These are phyloP conservation scores for Rhodosorus marinus DNA, from an alignment of 23 red algal genomes.

Conservation along the genomic window DNA sequence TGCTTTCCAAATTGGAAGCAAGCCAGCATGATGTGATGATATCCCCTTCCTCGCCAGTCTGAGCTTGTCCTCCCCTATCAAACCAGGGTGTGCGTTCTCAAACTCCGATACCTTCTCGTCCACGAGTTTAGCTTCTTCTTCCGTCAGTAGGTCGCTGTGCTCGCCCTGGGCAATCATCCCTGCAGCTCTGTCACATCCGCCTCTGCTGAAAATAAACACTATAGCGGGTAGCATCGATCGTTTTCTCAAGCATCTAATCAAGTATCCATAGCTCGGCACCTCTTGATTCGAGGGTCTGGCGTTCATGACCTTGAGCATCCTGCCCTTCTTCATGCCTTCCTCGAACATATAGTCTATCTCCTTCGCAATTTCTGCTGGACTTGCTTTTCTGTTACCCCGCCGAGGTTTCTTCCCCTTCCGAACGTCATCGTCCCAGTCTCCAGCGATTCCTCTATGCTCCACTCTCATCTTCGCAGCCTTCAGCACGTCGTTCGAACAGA, in stretches of 20 bases:
- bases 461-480: too few relatives aligned
- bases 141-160: slow-evolving; percentile 14
- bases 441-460: too few relatives aligned
- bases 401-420: too few relatives aligned
- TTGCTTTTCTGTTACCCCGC: too few relatives aligned
- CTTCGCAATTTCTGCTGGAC: too few relatives aligned
- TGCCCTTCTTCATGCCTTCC: too few relatives aligned
- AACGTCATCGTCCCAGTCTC: too few relatives aligned
- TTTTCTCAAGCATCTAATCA: slow-evolving; percentile 32
- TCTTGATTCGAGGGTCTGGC: not conserved
- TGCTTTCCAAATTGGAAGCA: slow-evolving; percentile 90
- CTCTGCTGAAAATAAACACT: slow-evolving; percentile 85
- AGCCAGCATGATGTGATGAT: slow-evolving; percentile 82
- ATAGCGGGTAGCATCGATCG: slow-evolving; percentile 77
- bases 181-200: slow-evolving; percentile 78
- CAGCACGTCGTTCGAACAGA: too few relatives aligned
- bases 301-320: not conserved
- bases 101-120: slow-evolving; percentile 33
- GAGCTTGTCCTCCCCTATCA: slow-evolving; percentile 41
- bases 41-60: slow-evolving; percentile 48
- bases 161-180: slow-evolving; percentile 11
- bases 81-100: slow-evolving; percentile 27
- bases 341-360: too few relatives aligned
- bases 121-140: slow-evolving; percentile 21
- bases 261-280: slow-evolving; percentile 55